Percentiles rank a stretch among this genome's conserved stretches.
These are phyloP conservation scores for Tetrahymena elliotti DNA, from an alignment of 73 alveolate genomes.

Conservation along the genomic window DNA sequence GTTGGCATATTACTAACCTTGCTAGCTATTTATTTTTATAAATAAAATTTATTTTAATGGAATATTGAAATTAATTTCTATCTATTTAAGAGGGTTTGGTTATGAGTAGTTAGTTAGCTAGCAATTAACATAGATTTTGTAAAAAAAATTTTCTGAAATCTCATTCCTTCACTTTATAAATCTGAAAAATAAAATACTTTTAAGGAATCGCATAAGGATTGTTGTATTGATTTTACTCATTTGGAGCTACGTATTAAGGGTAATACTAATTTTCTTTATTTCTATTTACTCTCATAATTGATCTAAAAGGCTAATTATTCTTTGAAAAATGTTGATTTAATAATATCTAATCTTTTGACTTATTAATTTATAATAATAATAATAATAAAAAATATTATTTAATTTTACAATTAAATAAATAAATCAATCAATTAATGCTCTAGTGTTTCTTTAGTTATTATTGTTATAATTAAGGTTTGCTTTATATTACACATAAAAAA, in stretches of 20 bases:
- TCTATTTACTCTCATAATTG: neutral
- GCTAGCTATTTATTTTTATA: neutral
- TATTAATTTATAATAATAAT: neutral
- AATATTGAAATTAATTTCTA: no score
- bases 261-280: neutral
- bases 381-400: neutral
- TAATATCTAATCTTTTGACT: neutral
- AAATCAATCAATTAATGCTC: neutral
- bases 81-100: neutral
- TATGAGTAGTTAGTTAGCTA: neutral
- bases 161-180: neutral
- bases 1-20: neutral
- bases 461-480: neutral
- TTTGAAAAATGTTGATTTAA: neutral
- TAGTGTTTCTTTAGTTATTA: neutral
- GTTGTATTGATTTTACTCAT: neutral
- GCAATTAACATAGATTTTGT: no score
- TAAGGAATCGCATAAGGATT: neutral
- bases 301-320: neutral
- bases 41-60: neutral
- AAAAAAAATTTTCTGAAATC: neutral
- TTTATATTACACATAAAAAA: neutral
- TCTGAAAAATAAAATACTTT: neutral
- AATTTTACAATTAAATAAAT: neutral
- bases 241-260: neutral